A percentile compares a stretch with the other conserved stretches of the same genome.
Evolutionary conservation across 257 asterid genomes (phyloP).

Genomic region (Lycium barbarum): DNA sequence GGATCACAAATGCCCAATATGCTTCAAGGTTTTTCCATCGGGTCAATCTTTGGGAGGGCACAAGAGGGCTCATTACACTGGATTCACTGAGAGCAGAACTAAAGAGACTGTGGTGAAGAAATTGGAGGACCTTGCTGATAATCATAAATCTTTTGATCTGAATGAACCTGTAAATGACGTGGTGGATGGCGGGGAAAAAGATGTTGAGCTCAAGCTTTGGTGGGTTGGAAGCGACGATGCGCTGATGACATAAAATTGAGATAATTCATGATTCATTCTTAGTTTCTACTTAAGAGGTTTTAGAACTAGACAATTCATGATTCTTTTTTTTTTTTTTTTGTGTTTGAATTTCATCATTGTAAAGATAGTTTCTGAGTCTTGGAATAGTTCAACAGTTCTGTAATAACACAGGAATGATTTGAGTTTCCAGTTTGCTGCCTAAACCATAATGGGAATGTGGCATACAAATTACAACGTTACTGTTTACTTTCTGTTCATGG

Average conservation of each 20-base stretch:
- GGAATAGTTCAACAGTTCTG: not conserved
- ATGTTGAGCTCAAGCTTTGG: slow-evolving; percentile 48
- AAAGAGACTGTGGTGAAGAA: slow-evolving; percentile 35
- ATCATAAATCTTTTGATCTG: slow-evolving; percentile 44
- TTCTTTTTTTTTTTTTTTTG: slow-evolving; percentile 31
- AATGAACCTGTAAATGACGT: slow-evolving; percentile 49
- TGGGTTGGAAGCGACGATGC: slow-evolving; percentile 44
- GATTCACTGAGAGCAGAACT: slow-evolving; percentile 40
- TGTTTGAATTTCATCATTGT: slow-evolving; percentile 7
- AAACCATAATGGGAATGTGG: not conserved
- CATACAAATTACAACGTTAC: not conserved
- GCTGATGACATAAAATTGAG: slow-evolving; percentile 45
- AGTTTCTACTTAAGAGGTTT: not conserved
- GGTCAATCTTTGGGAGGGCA: slow-evolving; percentile 94
- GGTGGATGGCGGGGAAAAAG: slow-evolving; percentile 40
- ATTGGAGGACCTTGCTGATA: slow-evolving; percentile 39
- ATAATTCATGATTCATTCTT: slow-evolving; percentile 19
- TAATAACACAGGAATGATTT: not conserved
- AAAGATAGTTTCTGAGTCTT: not conserved
- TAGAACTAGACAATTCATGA: slow-evolving; percentile 15
- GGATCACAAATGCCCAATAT: slow-evolving; percentile 54
- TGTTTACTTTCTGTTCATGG: not conserved
- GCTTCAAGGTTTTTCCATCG: slow-evolving; percentile 71
- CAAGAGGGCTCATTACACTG: slow-evolving; percentile 74
- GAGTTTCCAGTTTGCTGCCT: not conserved